A percentile compares a stretch with the other conserved stretches of the same genome.
Evolutionary conservation across 805 yeast genomes (phyloP).

Genomic region (Brettanomyces bruxellensis): DNA sequence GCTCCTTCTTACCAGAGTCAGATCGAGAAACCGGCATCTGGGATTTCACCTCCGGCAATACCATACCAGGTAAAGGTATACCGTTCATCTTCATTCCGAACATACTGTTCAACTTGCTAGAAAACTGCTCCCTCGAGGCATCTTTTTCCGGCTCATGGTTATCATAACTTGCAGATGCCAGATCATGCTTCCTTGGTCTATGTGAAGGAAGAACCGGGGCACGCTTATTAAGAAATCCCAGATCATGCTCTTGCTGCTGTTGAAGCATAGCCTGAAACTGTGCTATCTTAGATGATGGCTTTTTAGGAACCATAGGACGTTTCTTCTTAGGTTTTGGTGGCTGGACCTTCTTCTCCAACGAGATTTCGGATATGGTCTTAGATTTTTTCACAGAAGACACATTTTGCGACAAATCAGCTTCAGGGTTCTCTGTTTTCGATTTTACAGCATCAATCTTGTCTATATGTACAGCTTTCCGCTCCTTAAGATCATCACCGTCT

Average conservation of each 20-base stretch:
- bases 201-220: constrained; percentile 15
- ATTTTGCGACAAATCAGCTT: not conserved
- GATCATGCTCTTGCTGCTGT: constrained; percentile 35
- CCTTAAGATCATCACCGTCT: not conserved
- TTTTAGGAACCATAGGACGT: constrained; percentile 68
- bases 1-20: not conserved
- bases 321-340: constrained; percentile 14
- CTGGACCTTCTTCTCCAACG: not conserved
- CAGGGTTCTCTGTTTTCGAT: no score
- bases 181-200: constrained; percentile 12
- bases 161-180: constrained; percentile 13
- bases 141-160: constrained; percentile 18
- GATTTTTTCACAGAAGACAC: not conserved
- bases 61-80: constrained; percentile 43
- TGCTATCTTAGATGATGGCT: constrained; percentile 69
- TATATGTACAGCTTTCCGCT: not conserved
- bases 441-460: not conserved
- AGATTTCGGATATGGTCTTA: not conserved
- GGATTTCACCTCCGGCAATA: no score
- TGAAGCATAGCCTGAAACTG: constrained; percentile 74
- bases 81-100: constrained; percentile 28
- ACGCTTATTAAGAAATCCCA: constrained; percentile 10
- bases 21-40: not conserved
- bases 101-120: constrained; percentile 46
- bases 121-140: constrained; percentile 26